phyloP scores from a whole-genome alignment of 1,139 yeast genomes.

The Pichia sp. region DNA sequence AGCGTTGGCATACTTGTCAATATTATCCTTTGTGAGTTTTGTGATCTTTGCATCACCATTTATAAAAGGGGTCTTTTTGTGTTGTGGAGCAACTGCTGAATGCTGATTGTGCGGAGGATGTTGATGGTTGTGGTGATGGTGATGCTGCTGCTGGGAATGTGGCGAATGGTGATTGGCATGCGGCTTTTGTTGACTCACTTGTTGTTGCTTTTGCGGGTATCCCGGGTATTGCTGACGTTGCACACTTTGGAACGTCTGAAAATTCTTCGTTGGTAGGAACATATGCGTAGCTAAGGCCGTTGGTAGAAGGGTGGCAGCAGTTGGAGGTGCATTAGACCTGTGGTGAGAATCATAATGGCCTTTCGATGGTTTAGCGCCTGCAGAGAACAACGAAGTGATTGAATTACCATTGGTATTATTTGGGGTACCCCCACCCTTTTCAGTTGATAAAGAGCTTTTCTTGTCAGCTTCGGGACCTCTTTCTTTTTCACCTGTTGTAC shows the following conservation, averaged over 20 bases:
- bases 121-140: background rate
- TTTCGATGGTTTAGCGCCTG: background rate
- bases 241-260: constrained; percentile 12
- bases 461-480: too few species aligned
- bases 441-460: background rate
- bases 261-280: constrained; percentile 44
- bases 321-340: constrained; percentile 49
- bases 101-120: constrained; percentile 2
- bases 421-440: background rate
- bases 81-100: background rate
- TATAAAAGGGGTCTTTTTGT: background rate
- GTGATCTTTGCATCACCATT: background rate
- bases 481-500: background rate
- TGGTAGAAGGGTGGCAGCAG: constrained; percentile 48
- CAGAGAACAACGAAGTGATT: background rate
- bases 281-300: constrained; percentile 52
- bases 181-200: background rate
- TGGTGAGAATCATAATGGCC: constrained; percentile 32
- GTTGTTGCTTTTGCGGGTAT: background rate
- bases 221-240: constrained; percentile 12
- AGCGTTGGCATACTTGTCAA: constrained; percentile 9
- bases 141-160: background rate
- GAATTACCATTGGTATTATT: background rate
- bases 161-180: background rate
- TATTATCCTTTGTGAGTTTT: constrained; percentile 15